Evolutionary conservation across 805 yeast species (phyloP), one percentile per base, ranked within the genome.

Genomic region (Isabelozyma gotoi): DNA sequence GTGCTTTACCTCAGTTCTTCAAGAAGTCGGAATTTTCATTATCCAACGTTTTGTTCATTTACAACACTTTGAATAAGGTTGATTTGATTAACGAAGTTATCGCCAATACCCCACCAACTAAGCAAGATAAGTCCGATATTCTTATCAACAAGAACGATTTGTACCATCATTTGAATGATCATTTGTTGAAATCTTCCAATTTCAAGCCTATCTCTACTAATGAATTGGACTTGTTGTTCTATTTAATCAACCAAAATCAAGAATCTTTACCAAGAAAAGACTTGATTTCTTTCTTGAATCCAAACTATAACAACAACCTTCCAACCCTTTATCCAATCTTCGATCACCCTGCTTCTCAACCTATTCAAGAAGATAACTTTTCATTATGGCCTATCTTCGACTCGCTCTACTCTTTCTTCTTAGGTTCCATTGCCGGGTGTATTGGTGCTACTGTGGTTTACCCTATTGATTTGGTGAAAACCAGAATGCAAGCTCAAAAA

Each of bases 391-490:
- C 76, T 24, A 69, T 72, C 45, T 71, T 70, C 43, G 95, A 88
- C 59, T 88, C 96, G 7, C 76, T 84, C 43, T 88, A 91, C 67
- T 89, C 95, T 46, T 92, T 92, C 65, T 70, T 86, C 21, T 73
- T 92, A 46, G 99, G 99, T 14, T 89, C 97, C 3, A 77, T 91
- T 40, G 98, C 99, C 24, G 99, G 99, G 46, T 94, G 97, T 55
- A 82, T 92, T 65, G 99, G 99, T 49, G 97, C 99, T n/a, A 88
- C 97, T 5, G 88, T 86, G 12, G 99, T 92, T 36, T 92, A 92
- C 63, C 99, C 99, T 24, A 94, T 94, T 52, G 99, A 92, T 68
- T 74, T 94, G 62, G 90, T 92, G 51, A 92, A 92, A 70, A 92
- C 99, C 4, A 81, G 98, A 65, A 89, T 92, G 96, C 99, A 92